Base-by-base conservation (phyloP, 192 early-diverging fungal genomes). In the Coemansia sp. region DNA sequence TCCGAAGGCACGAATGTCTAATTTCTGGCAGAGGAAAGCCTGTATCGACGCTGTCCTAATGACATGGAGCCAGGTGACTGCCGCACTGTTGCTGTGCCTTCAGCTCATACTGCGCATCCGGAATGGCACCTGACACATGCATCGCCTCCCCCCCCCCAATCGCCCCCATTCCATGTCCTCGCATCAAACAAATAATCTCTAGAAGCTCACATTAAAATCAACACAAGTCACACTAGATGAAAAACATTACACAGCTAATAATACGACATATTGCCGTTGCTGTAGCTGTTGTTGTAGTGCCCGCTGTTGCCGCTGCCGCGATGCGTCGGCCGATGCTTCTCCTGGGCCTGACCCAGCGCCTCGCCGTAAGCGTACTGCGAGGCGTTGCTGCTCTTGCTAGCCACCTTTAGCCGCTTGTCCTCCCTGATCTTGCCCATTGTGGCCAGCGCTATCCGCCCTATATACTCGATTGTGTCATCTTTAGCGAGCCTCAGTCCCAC, bases 401-500 rank as follows among this genome's bases (percentile, higher is more conserved):
- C 7, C 41, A 9, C 19, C 15, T 2, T 20, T 17, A 34, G 13
- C 25, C 49, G 49, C 66, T 74, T 69, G 38, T 74, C 72, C 20
- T 64, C 59, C 56, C 74, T 80, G 55, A 80, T 80, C 69, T 74
- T 71, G 65, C 74, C 68, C 14, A 80, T 43, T 11, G 77, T 74
- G 11, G 77, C 77, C 59, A 80, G 20, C 1, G 77, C 72, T 19
- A 80, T 71, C 2, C 52, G 67, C 9, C 71, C 77, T 2, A 80
- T 50, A 32, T 63, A 65, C 58, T 71, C 68, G 35, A 80, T 56
- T 1, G 52, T 71, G n/a, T 80, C 73, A 14, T 69, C 69, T 11
- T 52, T 50, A 13, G 43, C 53, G 23, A 80, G 40, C 49, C 10
- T 49, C 5, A 53, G 54, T 13, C 38, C 38, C 7, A 46, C 35